Conservation (phyloP, 169 alveolate species). For the Babesia bovis region DNA sequence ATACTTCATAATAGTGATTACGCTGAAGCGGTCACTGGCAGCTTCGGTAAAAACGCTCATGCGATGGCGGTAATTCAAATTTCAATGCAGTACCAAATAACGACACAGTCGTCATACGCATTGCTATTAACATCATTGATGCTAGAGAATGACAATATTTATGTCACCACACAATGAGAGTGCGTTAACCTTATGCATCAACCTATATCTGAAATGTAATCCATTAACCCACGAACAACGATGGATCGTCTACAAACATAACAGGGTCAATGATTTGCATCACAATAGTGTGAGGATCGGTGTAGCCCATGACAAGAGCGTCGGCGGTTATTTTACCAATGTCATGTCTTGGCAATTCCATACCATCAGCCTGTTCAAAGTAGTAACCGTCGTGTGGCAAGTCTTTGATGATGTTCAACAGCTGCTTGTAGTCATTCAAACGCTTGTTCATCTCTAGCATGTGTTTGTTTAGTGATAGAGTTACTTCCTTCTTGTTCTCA, state of each 20-base stretch:
- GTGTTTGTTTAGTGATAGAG: constrained; percentile 28
- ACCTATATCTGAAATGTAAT: no score
- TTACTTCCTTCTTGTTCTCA: constrained; percentile 11
- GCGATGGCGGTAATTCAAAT: no score
- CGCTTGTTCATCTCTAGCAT: constrained; percentile 24
- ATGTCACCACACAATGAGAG: no score
- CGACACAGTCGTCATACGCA: no score
- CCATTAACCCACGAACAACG: no score
- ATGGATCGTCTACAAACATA: constrained; percentile 15
- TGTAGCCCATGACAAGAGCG: neutral
- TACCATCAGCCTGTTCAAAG: constrained; percentile 58
- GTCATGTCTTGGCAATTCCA: constrained; percentile 27
- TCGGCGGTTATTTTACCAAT: constrained; percentile 48
- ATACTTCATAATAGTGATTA: no score
- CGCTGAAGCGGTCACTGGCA: no score
- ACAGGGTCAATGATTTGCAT: constrained; percentile 67
- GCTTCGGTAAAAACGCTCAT: no score
- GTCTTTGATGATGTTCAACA: constrained; percentile 26
- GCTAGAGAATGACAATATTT: no score
- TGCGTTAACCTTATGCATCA: no score
- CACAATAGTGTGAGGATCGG: constrained; percentile 11
- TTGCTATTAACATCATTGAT: no score
- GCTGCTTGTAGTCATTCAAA: constrained; percentile 22
- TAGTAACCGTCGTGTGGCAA: constrained; percentile 64
- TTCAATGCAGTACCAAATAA: no score